Evolutionary conservation across 2,329 filamentous ascomycete species (phyloP), one percentile per base, ranked within the genome.

Genomic region (Botrytis galanthina): DNA sequence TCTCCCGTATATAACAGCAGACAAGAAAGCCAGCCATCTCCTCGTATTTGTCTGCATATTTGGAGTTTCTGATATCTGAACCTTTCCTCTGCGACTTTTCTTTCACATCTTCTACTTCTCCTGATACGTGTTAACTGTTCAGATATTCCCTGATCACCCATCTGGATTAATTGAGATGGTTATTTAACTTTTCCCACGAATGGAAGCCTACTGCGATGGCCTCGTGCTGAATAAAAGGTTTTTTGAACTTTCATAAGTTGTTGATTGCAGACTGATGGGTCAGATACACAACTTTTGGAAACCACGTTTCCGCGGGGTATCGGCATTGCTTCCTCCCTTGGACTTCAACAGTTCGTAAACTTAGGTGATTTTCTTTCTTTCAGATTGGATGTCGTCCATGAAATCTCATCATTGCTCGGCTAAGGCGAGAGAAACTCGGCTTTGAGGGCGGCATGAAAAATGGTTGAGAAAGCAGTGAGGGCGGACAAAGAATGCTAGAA

Each of bases 171-270:
- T 51, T 1, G 0, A n/a, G 10, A n/a, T 51, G 42, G 6, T 2
- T 26, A 18, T 18, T 4, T 1, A 32, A 9, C n/a, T 57, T 18
- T 57, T 0, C 6, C 51, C n/a, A 57, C n/a, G 18, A 57, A 16
- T 29, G 3, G n/a, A 14, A 29, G 6, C n/a, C 1, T 3, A 9
- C 7, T 4, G 12, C 14, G n/a, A 3, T 4, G 51, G 9, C 1
- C 6, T 57, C 14, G 14, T 57, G 14, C 51, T 57, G 6, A 29
- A 32, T 18, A 18, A 0, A 57, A 54, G 0, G 26, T 4, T 29
- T 6, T 8, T 18, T 54, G 14, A 16, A 29, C 2, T 16, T 54
- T 18, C 42, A 6, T 7, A 18, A 6, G 4, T 42, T 29, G 12
- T 29, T 4, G 14, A 8, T 29, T 2, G n/a, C 3, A 29, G 14